Percentiles rank a stretch among this genome's conserved stretches.
Evolutionary conservation across 495 filamentous ascomycete genomes (phyloP).

Genomic region (Penicillium soppii): DNA sequence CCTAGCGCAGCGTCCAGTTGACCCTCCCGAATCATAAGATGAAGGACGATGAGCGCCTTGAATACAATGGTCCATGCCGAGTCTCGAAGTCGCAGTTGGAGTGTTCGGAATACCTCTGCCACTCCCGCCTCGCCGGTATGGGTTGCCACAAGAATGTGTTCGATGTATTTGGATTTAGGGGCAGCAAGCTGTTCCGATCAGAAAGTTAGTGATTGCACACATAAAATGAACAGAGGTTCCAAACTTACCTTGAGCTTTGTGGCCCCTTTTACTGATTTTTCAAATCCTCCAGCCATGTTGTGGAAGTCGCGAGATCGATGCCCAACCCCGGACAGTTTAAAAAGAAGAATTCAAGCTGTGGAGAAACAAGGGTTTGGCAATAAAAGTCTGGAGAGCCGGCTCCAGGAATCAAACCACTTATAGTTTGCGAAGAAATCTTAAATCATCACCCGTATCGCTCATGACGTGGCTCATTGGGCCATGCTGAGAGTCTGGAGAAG

Average conservation of each 20-base stretch:
- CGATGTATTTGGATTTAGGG: conserved; percentile 99
- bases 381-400: conserved; percentile 19
- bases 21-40: conserved; percentile 96
- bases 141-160: conserved; percentile 94
- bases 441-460: conserved; percentile 25
- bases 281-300: conserved; percentile 75
- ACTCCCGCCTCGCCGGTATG: conserved; percentile 94
- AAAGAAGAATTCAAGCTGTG: not conserved
- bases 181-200: conserved; percentile 69
- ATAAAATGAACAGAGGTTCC: not conserved
- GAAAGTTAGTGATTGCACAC: conserved; percentile 2
- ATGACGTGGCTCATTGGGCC: conserved; percentile 36
- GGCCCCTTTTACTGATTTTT: conserved; percentile 91
- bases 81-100: conserved; percentile 85
- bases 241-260: conserved; percentile 85
- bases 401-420: conserved; percentile 25
- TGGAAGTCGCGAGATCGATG: conserved; percentile 13
- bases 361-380: not conserved
- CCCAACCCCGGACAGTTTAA: not conserved
- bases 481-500: conserved; percentile 26
- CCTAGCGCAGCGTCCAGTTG: conserved; percentile 83
- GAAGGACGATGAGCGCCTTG: conserved; percentile 92
- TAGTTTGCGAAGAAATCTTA: conserved; percentile 21
- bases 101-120: conserved; percentile 88
- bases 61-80: conserved; percentile 98